These are phyloP conservation scores for Spencermartinsiella ligniputridi DNA, from an alignment of 1,139 yeast genomes.

Conservation along the genomic window DNA sequence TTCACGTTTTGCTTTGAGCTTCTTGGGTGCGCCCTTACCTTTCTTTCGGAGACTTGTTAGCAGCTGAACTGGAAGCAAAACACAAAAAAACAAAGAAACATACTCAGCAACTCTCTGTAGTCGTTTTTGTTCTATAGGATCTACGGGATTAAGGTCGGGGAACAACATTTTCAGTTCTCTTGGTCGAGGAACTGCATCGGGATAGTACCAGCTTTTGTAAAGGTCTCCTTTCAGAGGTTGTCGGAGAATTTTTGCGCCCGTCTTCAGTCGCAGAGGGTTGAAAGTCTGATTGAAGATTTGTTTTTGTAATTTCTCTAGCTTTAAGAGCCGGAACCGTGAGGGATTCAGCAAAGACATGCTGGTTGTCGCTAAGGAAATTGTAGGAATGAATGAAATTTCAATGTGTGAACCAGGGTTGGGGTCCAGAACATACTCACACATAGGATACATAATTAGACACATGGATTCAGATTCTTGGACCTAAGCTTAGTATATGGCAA, in stretches of 20 bases:
- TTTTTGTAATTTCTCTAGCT: constrained; percentile 54
- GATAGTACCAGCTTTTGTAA: constrained; percentile 70
- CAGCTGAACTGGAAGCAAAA: too few relatives aligned
- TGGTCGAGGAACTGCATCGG: constrained; percentile 47
- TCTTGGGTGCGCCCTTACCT: constrained; percentile 27
- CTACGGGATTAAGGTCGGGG: constrained; percentile 57
- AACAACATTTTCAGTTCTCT: constrained; percentile 54
- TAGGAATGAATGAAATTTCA: too few relatives aligned
- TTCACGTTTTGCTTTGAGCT: constrained; percentile 18
- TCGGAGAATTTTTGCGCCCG: constrained; percentile 72
- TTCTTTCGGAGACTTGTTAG: constrained; percentile 13
- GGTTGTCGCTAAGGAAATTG: too few relatives aligned
- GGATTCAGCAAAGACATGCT: background rate
- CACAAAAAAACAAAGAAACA: too few relatives aligned
- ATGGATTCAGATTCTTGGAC: too few relatives aligned
- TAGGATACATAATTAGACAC: too few relatives aligned
- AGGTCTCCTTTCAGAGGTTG: constrained; percentile 74
- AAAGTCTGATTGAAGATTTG: constrained; percentile 57
- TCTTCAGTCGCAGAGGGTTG: constrained; percentile 67
- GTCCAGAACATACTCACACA: too few relatives aligned
- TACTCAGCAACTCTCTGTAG: constrained; percentile 28
- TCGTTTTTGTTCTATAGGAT: constrained; percentile 65
- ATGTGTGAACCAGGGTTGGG: too few relatives aligned
- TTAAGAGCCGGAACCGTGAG: constrained; percentile 44
- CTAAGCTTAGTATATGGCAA: too few relatives aligned